These are phyloP conservation scores for Theileria sp. DNA, from an alignment of 169 alveolate species.

Conservation along the genomic window DNA sequence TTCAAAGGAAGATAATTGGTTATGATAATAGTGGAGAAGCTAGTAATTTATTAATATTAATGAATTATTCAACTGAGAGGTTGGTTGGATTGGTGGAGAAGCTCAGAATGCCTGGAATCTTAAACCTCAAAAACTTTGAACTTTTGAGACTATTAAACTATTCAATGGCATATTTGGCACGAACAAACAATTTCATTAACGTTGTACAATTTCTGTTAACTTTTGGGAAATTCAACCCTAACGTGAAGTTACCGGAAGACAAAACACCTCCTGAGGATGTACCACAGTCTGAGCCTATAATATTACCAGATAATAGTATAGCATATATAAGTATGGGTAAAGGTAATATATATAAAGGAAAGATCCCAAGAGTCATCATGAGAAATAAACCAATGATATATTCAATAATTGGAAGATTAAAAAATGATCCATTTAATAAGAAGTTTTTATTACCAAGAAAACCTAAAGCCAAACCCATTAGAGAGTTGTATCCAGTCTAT, in stretches of 20 bases:
- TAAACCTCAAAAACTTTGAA: constrained; percentile 57
- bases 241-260: constrained; percentile 2
- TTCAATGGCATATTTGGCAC: constrained; percentile 51
- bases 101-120: constrained; percentile 41
- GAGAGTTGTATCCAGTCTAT: constrained; percentile 42
- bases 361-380: not conserved
- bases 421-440: constrained; percentile 54
- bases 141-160: constrained; percentile 48
- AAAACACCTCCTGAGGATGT: constrained; percentile 17
- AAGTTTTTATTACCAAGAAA: constrained; percentile 52
- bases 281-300: constrained; percentile 38
- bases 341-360: not conserved
- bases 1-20: constrained; percentile 34
- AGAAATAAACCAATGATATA: constrained; percentile 43
- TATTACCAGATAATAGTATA: not conserved
- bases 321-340: constrained; percentile 4
- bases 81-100: constrained; percentile 53
- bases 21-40: constrained; percentile 63
- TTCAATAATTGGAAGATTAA: constrained; percentile 46
- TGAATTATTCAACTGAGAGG: constrained; percentile 35
- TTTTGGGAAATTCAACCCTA: constrained; percentile 31
- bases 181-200: constrained; percentile 62
- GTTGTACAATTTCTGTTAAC: constrained; percentile 51
- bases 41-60: constrained; percentile 50
- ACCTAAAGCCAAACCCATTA: constrained; percentile 28